Evolutionary conservation across 257 asterid species (phyloP), one percentile per base, ranked within the genome.

Genomic region (Anisodus tanguticus): DNA sequence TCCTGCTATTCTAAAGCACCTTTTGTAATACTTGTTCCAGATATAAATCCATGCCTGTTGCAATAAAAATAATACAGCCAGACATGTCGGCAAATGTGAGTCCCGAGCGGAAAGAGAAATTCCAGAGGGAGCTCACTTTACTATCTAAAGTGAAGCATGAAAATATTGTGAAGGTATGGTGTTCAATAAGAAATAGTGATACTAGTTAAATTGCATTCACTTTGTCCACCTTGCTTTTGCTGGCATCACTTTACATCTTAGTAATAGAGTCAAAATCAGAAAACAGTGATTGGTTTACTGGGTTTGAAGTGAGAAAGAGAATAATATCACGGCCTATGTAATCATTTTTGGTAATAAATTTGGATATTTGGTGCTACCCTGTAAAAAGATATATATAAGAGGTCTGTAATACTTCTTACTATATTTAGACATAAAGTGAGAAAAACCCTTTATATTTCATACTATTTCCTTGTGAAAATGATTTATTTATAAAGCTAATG

Each of bases 131-230:
- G 89, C 94, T 93, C 66, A 43, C 85, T 60, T 83, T 88, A 88
- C 88, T 91, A 67, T 85, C 97, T 80, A 90, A 87, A 87, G 88
- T 91, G 81, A 85, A 89, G n/a, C 95, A 91, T 71, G 95, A 90
- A 5, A 90, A 91, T 62, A 89, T 93, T 58, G 90, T 91, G 64
- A 86, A 93, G 95, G 95, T 91, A 91, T 55, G 35, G 45, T 39
- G 55, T 19, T 49, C 64, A 26, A 13, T 53, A 77, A 77, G 9
- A 39, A 53, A 64, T 83, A 39, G 74, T 59, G 19, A 19, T 80
- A 51, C 70, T 55, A 59, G 83, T 39, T 80, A 80, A 37, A 0
- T 59, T 41, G 16, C 3, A n/a, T 57, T 19, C 54, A 16, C 83
- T 59, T 57, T 80, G 22, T 49, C 81, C 37, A 80, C n/a, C 43